Percentiles rank a stretch among this genome's conserved stretches.
These are phyloP conservation scores for Wilcoxina mikolae DNA, from an alignment of 495 filamentous ascomycete species.

Conservation along the genomic window DNA sequence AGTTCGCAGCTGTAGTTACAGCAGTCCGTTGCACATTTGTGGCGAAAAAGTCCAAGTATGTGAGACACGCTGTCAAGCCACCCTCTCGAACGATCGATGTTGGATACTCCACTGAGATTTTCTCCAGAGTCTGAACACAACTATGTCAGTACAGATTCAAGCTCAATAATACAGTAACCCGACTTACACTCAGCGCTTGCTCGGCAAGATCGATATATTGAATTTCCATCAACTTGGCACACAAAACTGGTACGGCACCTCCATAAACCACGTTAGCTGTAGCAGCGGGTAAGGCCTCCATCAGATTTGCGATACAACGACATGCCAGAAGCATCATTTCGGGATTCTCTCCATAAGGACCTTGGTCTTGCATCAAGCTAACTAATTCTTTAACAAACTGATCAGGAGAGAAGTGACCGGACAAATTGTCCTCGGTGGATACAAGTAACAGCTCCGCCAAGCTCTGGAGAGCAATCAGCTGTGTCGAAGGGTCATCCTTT, in stretches of 20 bases:
- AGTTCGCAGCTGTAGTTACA: slow-evolving; percentile 93
- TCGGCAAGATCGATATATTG: slow-evolving; percentile 95
- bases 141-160: neutral
- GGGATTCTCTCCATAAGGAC: slow-evolving; percentile 71
- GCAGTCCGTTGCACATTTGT: slow-evolving; percentile 94
- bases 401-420: slow-evolving; percentile 89
- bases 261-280: slow-evolving; percentile 94
- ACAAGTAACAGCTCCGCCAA: slow-evolving; percentile 85
- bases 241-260: slow-evolving; percentile 83
- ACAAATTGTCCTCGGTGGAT: slow-evolving; percentile 91
- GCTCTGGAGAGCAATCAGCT: slow-evolving; percentile 84
- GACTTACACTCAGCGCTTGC: slow-evolving; percentile 73
- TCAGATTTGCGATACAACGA: slow-evolving; percentile 88
- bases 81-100: slow-evolving; percentile 92
- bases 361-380: slow-evolving; percentile 74
- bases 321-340: slow-evolving; percentile 98
- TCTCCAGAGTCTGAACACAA: slow-evolving; percentile 60
- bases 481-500: slow-evolving; percentile 76
- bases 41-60: slow-evolving; percentile 92
- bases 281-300: slow-evolving; percentile 89
- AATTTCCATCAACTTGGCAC: slow-evolving; percentile 86
- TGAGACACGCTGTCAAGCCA: slow-evolving; percentile 82
- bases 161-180: neutral
- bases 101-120: slow-evolving; percentile 94
- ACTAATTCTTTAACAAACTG: slow-evolving; percentile 92